phyloP scores from a whole-genome alignment of 257 asterid genomes.

The Gentiana straminea region DNA sequence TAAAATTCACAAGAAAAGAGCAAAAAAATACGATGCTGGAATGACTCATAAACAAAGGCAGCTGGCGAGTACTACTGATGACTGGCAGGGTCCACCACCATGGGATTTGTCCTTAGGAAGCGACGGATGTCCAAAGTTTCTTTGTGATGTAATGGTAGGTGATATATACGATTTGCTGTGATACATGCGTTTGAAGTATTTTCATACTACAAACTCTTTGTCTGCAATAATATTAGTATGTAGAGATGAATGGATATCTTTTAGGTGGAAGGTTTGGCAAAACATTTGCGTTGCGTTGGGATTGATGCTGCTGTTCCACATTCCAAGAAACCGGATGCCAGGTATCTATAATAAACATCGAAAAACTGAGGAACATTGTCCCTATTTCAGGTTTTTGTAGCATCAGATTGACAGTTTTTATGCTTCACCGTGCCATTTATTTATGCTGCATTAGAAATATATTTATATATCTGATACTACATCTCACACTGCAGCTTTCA shows the following conservation, averaged over 20 bases:
- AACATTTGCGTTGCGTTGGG: slow-evolving; percentile 91
- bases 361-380: too few species aligned
- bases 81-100: slow-evolving; percentile 80
- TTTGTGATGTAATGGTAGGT: slow-evolving; percentile 89
- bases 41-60: slow-evolving; percentile 25
- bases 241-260: slow-evolving; percentile 5
- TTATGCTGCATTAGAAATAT: too few species aligned
- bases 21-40: slow-evolving; percentile 36
- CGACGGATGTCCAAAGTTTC: slow-evolving; percentile 80
- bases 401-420: too few species aligned
- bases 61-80: slow-evolving; percentile 25
- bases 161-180: too few species aligned
- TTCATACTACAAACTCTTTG: neutral
- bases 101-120: slow-evolving; percentile 80
- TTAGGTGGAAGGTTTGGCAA: slow-evolving; percentile 93
- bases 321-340: slow-evolving; percentile 67
- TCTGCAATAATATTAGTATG: neutral
- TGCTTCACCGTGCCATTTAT: too few species aligned
- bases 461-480: too few species aligned
- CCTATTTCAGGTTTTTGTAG: too few species aligned
- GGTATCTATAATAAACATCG: slow-evolving; percentile 25
- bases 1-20: slow-evolving; percentile 30
- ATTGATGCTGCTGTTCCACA: slow-evolving; percentile 85
- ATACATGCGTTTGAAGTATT: neutral
- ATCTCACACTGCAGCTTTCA: too few species aligned